Evolutionary conservation across 176 grass and related monocot genomes (phyloP), one percentile per base, ranked within the genome.

Genomic region (Lolium rigidum): DNA sequence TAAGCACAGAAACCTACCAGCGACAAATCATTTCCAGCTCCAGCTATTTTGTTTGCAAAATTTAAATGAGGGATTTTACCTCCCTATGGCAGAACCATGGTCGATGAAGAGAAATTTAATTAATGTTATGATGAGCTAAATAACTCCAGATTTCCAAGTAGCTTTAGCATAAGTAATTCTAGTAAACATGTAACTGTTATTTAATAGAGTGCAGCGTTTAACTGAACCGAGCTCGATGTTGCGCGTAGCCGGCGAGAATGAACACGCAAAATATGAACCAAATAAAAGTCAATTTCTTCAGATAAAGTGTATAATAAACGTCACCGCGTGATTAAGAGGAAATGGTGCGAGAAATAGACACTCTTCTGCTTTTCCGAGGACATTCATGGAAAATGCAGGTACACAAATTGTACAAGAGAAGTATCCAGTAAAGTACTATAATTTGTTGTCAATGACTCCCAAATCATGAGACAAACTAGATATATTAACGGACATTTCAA

Each of bases 131-230:
- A n/a, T n/a, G n/a, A n/a, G n/a, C n/a, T n/a, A n/a, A n/a, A n/a
- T n/a, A n/a, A n/a, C n/a, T n/a, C n/a, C n/a, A n/a, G n/a, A n/a
- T n/a, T n/a, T n/a, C n/a, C n/a, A n/a, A n/a, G n/a, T n/a, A n/a
- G n/a, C n/a, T n/a, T n/a, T n/a, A n/a, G n/a, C n/a, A n/a, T n/a
- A n/a, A n/a, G n/a, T n/a, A n/a, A n/a, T n/a, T n/a, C n/a, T n/a
- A n/a, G n/a, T n/a, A n/a, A n/a, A n/a, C n/a, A n/a, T n/a, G n/a
- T n/a, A n/a, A n/a, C 95, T 97, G 79, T 18, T 77, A 82, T 86
- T 89, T 37, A 54, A 84, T 37, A 72, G 15, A 90, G 51, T 4
- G 38, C n/a, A 4, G 6, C 60, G 26, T 13, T 76, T 54, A n/a
- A 75, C n/a, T 51, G 74, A 26, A 84, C 35, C 31, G 25, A 18